Evolutionary conservation across 2,329 filamentous ascomycete genomes (phyloP).

Genomic region (Arthroderma uncinatum): DNA sequence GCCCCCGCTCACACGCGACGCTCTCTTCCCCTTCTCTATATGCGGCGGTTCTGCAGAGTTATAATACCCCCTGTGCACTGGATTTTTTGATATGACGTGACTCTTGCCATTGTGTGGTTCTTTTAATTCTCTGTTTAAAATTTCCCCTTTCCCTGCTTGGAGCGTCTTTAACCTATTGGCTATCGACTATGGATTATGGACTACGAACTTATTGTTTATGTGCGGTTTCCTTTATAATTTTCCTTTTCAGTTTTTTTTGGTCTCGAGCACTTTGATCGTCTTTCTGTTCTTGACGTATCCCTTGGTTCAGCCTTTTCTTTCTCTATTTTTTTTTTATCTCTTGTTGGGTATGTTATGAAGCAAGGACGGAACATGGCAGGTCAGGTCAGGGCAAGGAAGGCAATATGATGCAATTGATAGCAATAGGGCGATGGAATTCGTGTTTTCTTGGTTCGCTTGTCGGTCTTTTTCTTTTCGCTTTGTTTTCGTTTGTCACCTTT

Average conservation of each 20-base stretch:
- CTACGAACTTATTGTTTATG: not conserved
- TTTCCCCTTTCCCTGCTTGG: not conserved
- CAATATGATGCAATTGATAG: conserved; percentile 4
- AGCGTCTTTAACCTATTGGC: conserved; percentile 2
- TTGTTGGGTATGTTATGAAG: conserved; percentile 3
- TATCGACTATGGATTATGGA: conserved; percentile 5
- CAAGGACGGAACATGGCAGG: conserved; percentile 5
- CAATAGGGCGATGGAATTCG: conserved; percentile 7
- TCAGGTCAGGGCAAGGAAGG: conserved; percentile 1
- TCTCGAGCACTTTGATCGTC: not conserved
- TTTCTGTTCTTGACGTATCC: not conserved
- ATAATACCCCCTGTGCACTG: conserved; percentile 14
- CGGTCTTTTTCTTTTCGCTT: conserved; percentile 1
- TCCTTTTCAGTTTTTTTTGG: not conserved
- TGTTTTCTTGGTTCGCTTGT: not conserved
- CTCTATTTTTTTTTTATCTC: conserved; percentile 5
- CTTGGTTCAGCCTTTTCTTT: conserved; percentile 11
- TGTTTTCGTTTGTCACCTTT: not conserved
- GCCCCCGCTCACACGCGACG: not conserved
- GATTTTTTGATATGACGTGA: conserved; percentile 3
- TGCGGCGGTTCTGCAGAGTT: conserved; percentile 11
- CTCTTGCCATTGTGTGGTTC: conserved; percentile 3
- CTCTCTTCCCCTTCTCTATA: not conserved
- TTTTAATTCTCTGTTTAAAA: conserved; percentile 11
- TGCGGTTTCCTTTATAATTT: not conserved